Conservation (phyloP, 2,329 filamentous ascomycete genomes). For the Periglandula ipomoeae region DNA sequence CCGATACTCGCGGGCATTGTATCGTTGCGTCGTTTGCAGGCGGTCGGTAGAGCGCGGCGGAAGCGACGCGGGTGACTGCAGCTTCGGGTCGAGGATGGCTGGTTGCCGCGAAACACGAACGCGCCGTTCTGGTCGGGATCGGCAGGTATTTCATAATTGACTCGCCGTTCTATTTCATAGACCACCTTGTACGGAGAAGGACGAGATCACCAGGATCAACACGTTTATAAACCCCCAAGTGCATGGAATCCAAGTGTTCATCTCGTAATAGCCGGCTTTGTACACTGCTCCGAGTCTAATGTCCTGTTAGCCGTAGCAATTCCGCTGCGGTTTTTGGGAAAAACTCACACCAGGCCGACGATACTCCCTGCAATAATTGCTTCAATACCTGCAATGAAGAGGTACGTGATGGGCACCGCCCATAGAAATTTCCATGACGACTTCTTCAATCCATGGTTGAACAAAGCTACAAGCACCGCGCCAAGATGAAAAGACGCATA, state of each 20-base stretch:
- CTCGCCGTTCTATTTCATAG: constrained; percentile 42
- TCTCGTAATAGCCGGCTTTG: constrained; percentile 70
- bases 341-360: constrained; percentile 65
- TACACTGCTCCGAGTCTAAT: constrained; percentile 70
- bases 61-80: no score
- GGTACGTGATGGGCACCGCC: constrained; percentile 63
- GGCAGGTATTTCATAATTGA: no score
- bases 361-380: constrained; percentile 73
- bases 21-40: no score
- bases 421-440: constrained; percentile 56
- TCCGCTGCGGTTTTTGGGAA: background rate
- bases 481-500: constrained; percentile 67
- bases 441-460: constrained; percentile 56
- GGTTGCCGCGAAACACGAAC: no score
- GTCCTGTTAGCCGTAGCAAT: constrained; percentile 28
- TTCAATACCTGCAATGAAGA: constrained; percentile 63
- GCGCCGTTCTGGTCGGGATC: no score
- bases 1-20: no score
- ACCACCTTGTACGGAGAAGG: constrained; percentile 86
- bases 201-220: constrained; percentile 72
- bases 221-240: constrained; percentile 82
- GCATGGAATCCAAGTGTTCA: constrained; percentile 92
- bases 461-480: constrained; percentile 61
- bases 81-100: no score
- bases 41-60: no score